Evolutionary conservation across 345 rosid genomes (phyloP).

Genomic region (Corchorus olitorius): DNA sequence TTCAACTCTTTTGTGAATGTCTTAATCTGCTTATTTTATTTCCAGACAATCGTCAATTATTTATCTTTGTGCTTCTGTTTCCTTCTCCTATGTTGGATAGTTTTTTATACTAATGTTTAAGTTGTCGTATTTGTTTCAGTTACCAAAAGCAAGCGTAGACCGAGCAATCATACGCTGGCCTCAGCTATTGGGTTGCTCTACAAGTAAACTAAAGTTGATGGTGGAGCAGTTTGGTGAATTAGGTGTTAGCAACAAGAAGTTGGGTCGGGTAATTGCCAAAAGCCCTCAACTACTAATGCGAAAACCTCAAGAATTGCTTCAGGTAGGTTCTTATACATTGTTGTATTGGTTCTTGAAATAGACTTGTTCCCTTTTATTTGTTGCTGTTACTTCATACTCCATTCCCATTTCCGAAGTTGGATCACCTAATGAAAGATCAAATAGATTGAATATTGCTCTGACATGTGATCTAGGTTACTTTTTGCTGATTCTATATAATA

Average conservation of each 20-base stretch:
- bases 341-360: not conserved
- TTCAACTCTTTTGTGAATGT: not conserved
- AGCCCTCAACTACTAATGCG: constrained; percentile 80
- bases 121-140: constrained; percentile 39
- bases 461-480: constrained; percentile 10
- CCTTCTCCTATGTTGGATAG: not conserved
- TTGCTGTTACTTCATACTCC: constrained; percentile 8
- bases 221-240: constrained; percentile 56
- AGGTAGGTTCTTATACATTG: constrained; percentile 38
- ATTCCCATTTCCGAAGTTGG: constrained; percentile 8
- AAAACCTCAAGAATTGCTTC: constrained; percentile 69
- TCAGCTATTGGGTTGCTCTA: constrained; percentile 75
- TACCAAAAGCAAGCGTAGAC: constrained; percentile 54
- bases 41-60: not conserved
- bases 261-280: constrained; percentile 72
- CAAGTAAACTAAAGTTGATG: constrained; percentile 59
- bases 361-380: not conserved
- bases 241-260: constrained; percentile 53
- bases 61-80: too few species aligned
- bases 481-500: not conserved
- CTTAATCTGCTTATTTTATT: not conserved
- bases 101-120: not conserved
- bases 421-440: not conserved
- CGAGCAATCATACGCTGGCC: constrained; percentile 80
- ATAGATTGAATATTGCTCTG: not conserved